These are phyloP conservation scores for Capsicum baccatum DNA, from an alignment of 257 asterid species.

Conservation along the genomic window DNA sequence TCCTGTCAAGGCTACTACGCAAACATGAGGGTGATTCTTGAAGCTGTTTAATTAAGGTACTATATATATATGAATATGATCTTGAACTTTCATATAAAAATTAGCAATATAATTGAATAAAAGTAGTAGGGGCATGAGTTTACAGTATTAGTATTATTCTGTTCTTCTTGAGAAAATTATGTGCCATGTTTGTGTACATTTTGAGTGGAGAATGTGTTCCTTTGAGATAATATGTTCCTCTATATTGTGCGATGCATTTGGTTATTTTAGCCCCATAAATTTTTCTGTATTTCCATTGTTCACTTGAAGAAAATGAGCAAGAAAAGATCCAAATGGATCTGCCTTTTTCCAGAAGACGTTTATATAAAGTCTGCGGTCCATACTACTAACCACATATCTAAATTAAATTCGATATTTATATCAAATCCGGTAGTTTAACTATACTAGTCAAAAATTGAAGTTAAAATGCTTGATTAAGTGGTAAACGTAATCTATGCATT, in stretches of 20 bases:
- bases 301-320: not conserved
- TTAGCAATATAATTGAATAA: not conserved
- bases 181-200: conserved; percentile 28
- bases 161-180: conserved; percentile 3
- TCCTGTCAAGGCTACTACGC: conserved; percentile 53
- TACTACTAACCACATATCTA: not conserved
- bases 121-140: conserved; percentile 22
- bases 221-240: not conserved
- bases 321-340: no score
- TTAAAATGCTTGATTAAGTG: not conserved
- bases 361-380: no score
- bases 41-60: not conserved
- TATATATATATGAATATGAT: not conserved
- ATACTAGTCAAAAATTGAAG: no score
- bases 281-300: not conserved
- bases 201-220: conserved; percentile 18
- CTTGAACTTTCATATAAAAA: not conserved
- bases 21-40: conserved; percentile 47
- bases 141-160: not conserved
- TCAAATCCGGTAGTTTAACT: not conserved
- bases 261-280: not conserved
- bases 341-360: not conserved
- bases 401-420: no score
- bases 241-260: not conserved
- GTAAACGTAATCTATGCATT: no score